These are phyloP conservation scores for Ophiostoma sp. DNA, from an alignment of 2,329 filamentous ascomycete species.

Conservation along the genomic window DNA sequence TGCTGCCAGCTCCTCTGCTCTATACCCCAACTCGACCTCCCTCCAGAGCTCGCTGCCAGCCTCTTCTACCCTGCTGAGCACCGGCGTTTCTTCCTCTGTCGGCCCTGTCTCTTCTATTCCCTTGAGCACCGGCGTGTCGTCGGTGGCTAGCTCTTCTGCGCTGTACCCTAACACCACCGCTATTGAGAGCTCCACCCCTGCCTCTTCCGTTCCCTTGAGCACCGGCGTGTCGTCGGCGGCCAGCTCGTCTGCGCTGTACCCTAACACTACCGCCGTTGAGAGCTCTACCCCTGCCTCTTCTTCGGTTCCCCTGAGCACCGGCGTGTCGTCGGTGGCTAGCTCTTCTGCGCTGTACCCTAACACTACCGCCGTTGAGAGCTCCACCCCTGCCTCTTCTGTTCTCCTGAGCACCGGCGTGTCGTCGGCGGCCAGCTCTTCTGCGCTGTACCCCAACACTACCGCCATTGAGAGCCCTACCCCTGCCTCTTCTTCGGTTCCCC, in stretches of 20 bases:
- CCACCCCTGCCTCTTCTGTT: too few species aligned
- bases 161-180: background rate
- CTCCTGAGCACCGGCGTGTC: background rate
- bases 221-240: background rate
- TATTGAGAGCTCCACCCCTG: too few species aligned
- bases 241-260: background rate
- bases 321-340: background rate
- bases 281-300: background rate
- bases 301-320: background rate
- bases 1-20: background rate
- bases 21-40: background rate
- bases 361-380: background rate
- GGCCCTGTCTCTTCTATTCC: background rate
- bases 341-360: background rate
- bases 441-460: background rate
- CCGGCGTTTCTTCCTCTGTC: background rate
- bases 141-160: background rate
- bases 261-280: background rate
- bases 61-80: background rate
- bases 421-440: background rate
- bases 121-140: slow-evolving; percentile 8
- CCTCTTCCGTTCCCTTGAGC: background rate
- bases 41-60: background rate
- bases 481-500: background rate
- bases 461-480: background rate